Conservation (phyloP, 257 asterid species). For the Datura wrightii region DNA sequence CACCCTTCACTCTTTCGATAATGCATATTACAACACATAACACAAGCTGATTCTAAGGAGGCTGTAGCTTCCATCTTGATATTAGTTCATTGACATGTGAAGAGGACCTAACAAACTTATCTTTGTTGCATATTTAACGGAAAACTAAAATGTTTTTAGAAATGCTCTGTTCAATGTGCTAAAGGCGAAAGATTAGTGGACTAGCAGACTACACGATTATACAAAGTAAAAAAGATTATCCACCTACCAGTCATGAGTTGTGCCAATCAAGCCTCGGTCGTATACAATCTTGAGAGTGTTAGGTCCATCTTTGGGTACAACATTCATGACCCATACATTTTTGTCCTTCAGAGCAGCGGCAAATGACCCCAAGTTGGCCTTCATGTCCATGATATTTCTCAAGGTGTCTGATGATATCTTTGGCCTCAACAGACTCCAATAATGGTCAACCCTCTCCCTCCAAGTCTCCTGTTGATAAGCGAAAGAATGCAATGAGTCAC, state of each 20-base stretch:
- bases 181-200: background rate
- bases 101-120: too few relatives aligned
- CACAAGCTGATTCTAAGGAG: background rate
- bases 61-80: too few relatives aligned
- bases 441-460: constrained; percentile 77
- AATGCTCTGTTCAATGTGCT: background rate
- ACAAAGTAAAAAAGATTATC: constrained; percentile 13
- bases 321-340: constrained; percentile 98
- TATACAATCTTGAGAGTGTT: constrained; percentile 84
- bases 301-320: constrained; percentile 90
- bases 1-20: too few relatives aligned
- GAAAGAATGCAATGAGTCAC: constrained; percentile 23
- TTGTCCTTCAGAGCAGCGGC: constrained; percentile 92
- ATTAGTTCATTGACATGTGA: too few relatives aligned
- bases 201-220: background rate
- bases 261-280: constrained; percentile 90
- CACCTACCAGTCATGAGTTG: constrained; percentile 80
- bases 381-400: constrained; percentile 97
- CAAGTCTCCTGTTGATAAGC: constrained; percentile 64
- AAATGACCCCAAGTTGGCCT: constrained; percentile 92
- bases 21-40: background rate
- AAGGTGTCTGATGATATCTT: constrained; percentile 71
- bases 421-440: constrained; percentile 77
- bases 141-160: background rate
- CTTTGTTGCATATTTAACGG: too few relatives aligned